These are phyloP conservation scores for Bolboschoenus planiculmis DNA, from an alignment of 176 grass and related monocot genomes.

Conservation along the genomic window DNA sequence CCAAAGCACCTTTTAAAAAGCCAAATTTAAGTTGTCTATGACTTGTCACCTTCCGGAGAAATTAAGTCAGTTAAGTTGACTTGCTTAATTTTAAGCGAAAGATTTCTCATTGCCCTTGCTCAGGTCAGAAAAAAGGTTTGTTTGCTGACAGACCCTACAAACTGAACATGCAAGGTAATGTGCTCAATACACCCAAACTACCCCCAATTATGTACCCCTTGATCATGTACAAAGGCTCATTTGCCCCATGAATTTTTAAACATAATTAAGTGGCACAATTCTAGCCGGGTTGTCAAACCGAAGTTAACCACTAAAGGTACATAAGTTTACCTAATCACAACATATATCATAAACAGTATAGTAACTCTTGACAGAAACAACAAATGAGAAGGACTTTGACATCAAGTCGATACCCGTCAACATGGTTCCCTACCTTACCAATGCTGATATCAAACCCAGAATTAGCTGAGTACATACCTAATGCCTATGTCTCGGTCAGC, in stretches of 20 bases:
- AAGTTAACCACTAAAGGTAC: too few relatives aligned
- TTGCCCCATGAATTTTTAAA: too few relatives aligned
- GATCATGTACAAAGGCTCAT: not conserved
- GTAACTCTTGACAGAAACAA: not conserved
- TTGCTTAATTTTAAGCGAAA: not conserved
- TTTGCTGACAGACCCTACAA: not conserved
- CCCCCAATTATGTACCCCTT: not conserved
- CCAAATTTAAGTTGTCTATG: not conserved
- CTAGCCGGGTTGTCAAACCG: too few relatives aligned
- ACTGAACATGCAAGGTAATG: not conserved
- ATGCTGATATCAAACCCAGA: not conserved
- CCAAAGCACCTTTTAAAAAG: not conserved
- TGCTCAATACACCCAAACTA: too few relatives aligned
- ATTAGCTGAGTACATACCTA: constrained; percentile 31
- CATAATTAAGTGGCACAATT: too few relatives aligned
- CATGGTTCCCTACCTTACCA: not conserved
- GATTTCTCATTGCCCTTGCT: not conserved
- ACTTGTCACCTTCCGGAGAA: not conserved
- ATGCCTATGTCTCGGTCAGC: constrained; percentile 66
- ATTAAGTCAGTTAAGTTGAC: not conserved
- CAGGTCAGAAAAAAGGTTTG: not conserved
- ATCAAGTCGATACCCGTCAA: not conserved
- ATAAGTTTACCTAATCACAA: too few relatives aligned
- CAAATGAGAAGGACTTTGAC: not conserved
- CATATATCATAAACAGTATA: too few relatives aligned